These are phyloP conservation scores for Geotrichum candidum DNA, from an alignment of 1,139 yeast species.

Conservation along the genomic window DNA sequence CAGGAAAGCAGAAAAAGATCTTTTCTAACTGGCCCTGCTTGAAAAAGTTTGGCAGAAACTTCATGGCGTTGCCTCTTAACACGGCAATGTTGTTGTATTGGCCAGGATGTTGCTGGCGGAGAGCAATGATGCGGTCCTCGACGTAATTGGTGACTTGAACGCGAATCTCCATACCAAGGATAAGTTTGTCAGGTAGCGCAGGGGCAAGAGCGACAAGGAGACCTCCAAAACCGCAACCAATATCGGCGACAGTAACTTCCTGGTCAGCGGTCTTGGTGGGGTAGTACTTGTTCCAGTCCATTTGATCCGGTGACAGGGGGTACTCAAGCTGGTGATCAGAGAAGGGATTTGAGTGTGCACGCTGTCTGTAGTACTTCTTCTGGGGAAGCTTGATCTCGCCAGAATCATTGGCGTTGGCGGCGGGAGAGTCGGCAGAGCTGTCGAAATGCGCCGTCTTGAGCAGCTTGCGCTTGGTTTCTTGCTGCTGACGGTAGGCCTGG, in stretches of 20 bases:
- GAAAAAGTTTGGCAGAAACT: slow-evolving; percentile 91
- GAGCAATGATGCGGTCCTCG: slow-evolving; percentile 87
- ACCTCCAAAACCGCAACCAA: slow-evolving; percentile 99
- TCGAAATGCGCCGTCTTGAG: slow-evolving; percentile 34
- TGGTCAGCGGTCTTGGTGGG: slow-evolving; percentile 41
- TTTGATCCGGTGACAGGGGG: slow-evolving; percentile 69
- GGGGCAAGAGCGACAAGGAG: slow-evolving; percentile 74
- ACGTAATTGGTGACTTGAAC: slow-evolving; percentile 97
- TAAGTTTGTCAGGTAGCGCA: slow-evolving; percentile 61
- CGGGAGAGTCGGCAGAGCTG: slow-evolving; percentile 24
- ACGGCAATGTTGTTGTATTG: slow-evolving; percentile 80
- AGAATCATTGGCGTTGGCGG: slow-evolving; percentile 27
- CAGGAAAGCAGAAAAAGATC: slow-evolving; percentile 98
- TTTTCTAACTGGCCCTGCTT: slow-evolving; percentile 65
- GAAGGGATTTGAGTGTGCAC: slow-evolving; percentile 97
- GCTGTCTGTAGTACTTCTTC: slow-evolving; percentile 84
- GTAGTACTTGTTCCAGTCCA: slow-evolving; percentile 81
- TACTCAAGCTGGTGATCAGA: slow-evolving; percentile 91
- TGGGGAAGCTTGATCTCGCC: slow-evolving; percentile 33
- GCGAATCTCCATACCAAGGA: slow-evolving; percentile 94
- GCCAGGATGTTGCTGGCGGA: slow-evolving; percentile 48
- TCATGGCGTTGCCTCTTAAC: slow-evolving; percentile 94
- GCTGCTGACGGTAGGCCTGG: slow-evolving; percentile 37
- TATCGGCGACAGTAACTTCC: slow-evolving; percentile 82
- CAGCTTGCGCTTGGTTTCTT: slow-evolving; percentile 36